Base-by-base conservation (phyloP, 2,329 filamentous ascomycete species). In the Hypomyces rosellus region DNA sequence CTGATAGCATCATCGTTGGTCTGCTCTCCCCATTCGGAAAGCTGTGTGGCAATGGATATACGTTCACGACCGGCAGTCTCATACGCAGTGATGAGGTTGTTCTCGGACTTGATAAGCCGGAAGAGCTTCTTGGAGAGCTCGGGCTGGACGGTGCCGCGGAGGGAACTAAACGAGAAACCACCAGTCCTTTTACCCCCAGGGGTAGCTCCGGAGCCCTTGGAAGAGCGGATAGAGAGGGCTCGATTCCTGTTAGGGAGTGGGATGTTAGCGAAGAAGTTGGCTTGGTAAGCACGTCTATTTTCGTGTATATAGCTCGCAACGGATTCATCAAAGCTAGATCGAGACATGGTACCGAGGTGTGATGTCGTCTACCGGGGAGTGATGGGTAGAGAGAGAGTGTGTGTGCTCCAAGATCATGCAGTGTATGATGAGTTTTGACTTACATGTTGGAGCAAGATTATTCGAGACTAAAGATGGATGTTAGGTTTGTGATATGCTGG, bases 11-110 rank as follows among this genome's bases (percentile, higher is more conserved):
- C 89, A 63, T 99, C 93, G 48, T 82, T 81, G 2, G 91, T 96
- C 53, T 88, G 81, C 72, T 97, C 91, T 51, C 93, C 93, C 93
- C 93, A 99, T 59, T 97, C 91, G 7, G 89, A 95, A 41, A 99
- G 81, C 73, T 97, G 92, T 11, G 84, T 83, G 14, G 91, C 93
- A 62, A 97, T 90, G 45, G 83, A 82, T 54, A 89, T 73, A 51
- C 90, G 88, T 74, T 96, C 92, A 53, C 86, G 86, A 45, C 85
- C 89, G 6, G 92, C 93, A 6, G 82, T 74, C 72, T 96, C 89
- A 72, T 96, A 86, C 45, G 88, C 86, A 45, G 80, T 77, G 61
- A 97, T 90, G 34, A 91, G 84, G 64, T 86, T 84, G 75, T 96
- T 97, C 70, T 95, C 87, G 45, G 87, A 88, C 74, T 99, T 99